Percentiles rank a stretch among this genome's conserved stretches.
Evolutionary conservation across 2,329 filamentous ascomycete genomes (phyloP).

Genomic region (Dichotomopilus funicola): DNA sequence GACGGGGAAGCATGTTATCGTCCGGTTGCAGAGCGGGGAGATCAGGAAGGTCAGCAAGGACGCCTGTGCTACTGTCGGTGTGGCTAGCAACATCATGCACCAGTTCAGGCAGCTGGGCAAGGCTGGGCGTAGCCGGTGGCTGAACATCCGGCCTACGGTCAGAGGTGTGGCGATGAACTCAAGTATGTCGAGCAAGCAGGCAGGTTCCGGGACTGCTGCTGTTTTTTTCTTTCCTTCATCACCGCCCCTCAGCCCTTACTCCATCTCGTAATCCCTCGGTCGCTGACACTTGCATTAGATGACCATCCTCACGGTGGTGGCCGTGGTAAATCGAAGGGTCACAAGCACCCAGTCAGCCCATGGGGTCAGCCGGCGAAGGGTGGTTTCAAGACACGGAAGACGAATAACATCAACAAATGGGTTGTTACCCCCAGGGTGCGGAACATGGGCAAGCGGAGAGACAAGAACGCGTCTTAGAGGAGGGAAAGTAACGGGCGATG

Average conservation of each 20-base stretch:
- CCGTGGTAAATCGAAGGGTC: slow-evolving; percentile 98
- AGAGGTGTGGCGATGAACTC: slow-evolving; percentile 99
- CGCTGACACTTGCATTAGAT: slow-evolving; percentile 38
- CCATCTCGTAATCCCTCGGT: not conserved
- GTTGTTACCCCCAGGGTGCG: slow-evolving; percentile 76
- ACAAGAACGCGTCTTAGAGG: slow-evolving; percentile 44
- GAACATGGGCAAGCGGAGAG: slow-evolving; percentile 84
- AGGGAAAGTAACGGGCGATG: not conserved
- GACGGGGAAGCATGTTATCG: slow-evolving; percentile 70
- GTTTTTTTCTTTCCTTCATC: not conserved
- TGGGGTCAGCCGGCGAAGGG: slow-evolving; percentile 90
- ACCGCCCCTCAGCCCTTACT: not conserved
- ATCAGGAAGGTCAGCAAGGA: slow-evolving; percentile 83
- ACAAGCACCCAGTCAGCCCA: slow-evolving; percentile 86
- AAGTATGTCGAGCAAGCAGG: slow-evolving; percentile 43
- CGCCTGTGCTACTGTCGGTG: slow-evolving; percentile 88
- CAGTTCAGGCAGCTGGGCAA: slow-evolving; percentile 91
- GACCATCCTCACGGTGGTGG: slow-evolving; percentile 99
- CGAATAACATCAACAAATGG: slow-evolving; percentile 84
- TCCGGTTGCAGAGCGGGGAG: slow-evolving; percentile 88
- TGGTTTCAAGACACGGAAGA: slow-evolving; percentile 86
- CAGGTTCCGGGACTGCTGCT: not conserved
- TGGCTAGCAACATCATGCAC: slow-evolving; percentile 88
- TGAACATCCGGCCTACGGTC: slow-evolving; percentile 91
- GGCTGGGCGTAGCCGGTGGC: slow-evolving; percentile 85